These are phyloP conservation scores for Chrysanthemum seticuspe DNA, from an alignment of 129 eudicot genomes.

Conservation along the genomic window DNA sequence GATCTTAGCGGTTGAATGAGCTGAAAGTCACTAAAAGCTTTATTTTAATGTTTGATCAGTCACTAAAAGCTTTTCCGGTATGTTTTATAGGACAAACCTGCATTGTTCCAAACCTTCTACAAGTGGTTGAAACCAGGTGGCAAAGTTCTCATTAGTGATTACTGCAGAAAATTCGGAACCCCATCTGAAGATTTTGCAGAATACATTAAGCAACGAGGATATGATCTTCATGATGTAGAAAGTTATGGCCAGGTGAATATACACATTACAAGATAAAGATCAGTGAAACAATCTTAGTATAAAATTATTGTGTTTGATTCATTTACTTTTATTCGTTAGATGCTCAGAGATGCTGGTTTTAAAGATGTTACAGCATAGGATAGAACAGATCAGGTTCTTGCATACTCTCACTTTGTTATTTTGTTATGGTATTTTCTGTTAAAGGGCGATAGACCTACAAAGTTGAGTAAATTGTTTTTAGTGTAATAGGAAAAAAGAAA, in stretches of 20 bases:
- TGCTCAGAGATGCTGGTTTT: slow-evolving; percentile 94
- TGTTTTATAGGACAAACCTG: slow-evolving; percentile 78
- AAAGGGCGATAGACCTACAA: too few species aligned
- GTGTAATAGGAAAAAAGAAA: too few species aligned
- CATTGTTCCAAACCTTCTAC: slow-evolving; percentile 75
- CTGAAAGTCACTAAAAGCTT: too few species aligned
- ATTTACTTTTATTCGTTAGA: slow-evolving; percentile 37
- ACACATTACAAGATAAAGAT: background rate
- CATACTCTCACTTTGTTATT: background rate
- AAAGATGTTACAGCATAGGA: slow-evolving; percentile 85
- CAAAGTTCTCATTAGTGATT: slow-evolving; percentile 88
- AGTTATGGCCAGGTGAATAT: slow-evolving; percentile 75
- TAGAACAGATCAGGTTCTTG: slow-evolving; percentile 79
- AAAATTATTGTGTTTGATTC: slow-evolving; percentile 5
- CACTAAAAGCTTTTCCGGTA: background rate
- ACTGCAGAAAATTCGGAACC: slow-evolving; percentile 74
- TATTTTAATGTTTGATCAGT: too few species aligned
- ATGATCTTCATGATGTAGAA: slow-evolving; percentile 91
- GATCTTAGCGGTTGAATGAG: too few species aligned
- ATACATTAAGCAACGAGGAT: slow-evolving; percentile 95
- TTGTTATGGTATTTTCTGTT: too few species aligned
- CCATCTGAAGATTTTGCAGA: slow-evolving; percentile 76
- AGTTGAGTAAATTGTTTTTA: too few species aligned
- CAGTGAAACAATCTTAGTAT: background rate
- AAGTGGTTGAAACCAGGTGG: slow-evolving; percentile 99